These are phyloP conservation scores for Ustilago nuda DNA, from an alignment of 1,284 basidiomycete species.

Conservation along the genomic window DNA sequence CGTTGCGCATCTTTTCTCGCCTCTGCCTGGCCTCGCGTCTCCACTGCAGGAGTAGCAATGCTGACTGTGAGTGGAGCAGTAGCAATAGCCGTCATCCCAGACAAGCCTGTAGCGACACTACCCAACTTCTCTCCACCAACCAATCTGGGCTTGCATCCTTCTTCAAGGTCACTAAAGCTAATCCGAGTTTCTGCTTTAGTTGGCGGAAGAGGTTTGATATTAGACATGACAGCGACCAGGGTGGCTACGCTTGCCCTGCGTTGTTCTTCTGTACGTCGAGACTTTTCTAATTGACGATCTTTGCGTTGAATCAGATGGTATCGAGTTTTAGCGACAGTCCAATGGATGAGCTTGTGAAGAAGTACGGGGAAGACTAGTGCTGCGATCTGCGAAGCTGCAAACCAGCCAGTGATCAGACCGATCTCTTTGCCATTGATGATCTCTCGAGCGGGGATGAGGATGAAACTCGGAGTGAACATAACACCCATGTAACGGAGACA, in stretches of 20 bases:
- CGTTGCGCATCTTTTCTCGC: slow-evolving; percentile 32
- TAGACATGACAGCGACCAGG: slow-evolving; percentile 26
- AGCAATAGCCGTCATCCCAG: slow-evolving; percentile 49
- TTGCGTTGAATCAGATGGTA: neutral
- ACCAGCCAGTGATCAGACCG: slow-evolving; percentile 58
- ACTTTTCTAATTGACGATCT: neutral
- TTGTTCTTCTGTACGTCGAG: slow-evolving; percentile 10
- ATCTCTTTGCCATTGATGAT: slow-evolving; percentile 57
- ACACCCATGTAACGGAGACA: slow-evolving; percentile 61
- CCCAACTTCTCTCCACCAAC: slow-evolving; percentile 28
- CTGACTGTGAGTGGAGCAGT: slow-evolving; percentile 37
- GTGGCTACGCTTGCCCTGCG: slow-evolving; percentile 22
- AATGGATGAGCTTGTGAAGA: slow-evolving; percentile 24
- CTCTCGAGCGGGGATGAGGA: slow-evolving; percentile 61
- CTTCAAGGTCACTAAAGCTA: neutral
- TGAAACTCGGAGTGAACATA: slow-evolving; percentile 62
- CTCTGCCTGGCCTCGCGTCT: neutral
- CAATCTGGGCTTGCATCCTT: neutral
- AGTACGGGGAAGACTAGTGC: slow-evolving; percentile 55
- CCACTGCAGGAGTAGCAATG: neutral
- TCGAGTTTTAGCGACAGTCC: neutral
- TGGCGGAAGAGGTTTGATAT: slow-evolving; percentile 11
- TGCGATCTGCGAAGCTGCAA: slow-evolving; percentile 48
- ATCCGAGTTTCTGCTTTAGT: neutral
- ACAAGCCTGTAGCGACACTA: slow-evolving; percentile 46